Base-by-base conservation (phyloP, 345 rosid genomes). In the Toxicodendron radicans region DNA sequence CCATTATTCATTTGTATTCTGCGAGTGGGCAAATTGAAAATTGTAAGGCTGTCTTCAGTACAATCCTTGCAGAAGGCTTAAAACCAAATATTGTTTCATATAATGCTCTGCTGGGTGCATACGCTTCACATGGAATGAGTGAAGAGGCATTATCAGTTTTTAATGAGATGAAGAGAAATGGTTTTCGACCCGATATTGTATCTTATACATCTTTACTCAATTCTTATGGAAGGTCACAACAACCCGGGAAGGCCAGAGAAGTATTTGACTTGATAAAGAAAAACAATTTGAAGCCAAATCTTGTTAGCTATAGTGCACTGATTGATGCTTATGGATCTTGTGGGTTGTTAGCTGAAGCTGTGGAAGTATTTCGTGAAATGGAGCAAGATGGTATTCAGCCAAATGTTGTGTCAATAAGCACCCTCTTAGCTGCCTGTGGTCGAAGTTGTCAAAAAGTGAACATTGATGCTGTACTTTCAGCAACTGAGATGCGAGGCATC, bases 271-370 rank as follows among this genome's bases (percentile, higher is more conserved):
- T 82, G 90, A 92, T 92, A 92, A 94, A 84, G 84, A 83, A 79
- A 72, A 78, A 85, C 52, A 91, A 85, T 71, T 73, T 74, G 81
- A 92, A 87, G 80, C 97, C 98, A 68, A 92, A 89, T 79, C 72
- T 90, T 78, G 90, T 89, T 68, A 87, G 84, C 66, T 94, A 86
- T 81, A 94, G 92, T 79, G 97, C 98, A 2, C 76, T 94, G 45
- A 87, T 94, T 80, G 95, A 94, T 87, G 97, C 98, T 49, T 89
- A 89, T 83, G 97, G 97, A 68, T 92, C 98, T 56, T 91, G 85
- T 74, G 95, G 97, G 60, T 76, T 89, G 81, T 73, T 94, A 53
- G 81, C 83, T 38, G 88, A 94, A 86, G 97, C 98, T 73, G 95
- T 92, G 68, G 85, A 79, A 70, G 75, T 92, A 30, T 83, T 94